Evolutionary conservation across 352 stramenopile species (phyloP).

Genomic region (Globisporangium middletonii): DNA sequence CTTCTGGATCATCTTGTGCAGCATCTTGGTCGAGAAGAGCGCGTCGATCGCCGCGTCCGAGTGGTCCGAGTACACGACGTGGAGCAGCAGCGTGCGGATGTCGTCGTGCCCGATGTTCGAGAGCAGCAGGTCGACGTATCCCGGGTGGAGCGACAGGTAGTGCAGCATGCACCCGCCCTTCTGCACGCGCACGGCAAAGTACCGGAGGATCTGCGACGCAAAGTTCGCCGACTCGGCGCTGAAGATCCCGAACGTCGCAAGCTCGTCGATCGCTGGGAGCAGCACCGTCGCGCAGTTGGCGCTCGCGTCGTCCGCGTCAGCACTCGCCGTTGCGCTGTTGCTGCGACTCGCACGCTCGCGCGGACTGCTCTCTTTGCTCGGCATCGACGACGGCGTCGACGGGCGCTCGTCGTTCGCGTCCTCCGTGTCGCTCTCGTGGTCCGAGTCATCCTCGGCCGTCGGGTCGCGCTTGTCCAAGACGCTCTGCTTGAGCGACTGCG

Average conservation of each 20-base stretch:
- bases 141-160: conserved; percentile 49
- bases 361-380: conserved; percentile 7
- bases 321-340: conserved; percentile 13
- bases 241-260: conserved; percentile 57
- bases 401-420: not conserved
- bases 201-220: conserved; percentile 71
- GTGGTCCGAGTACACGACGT: conserved; percentile 83
- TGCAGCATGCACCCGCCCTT: conserved; percentile 76
- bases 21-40: conserved; percentile 63
- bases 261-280: conserved; percentile 36
- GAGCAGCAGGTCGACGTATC: conserved; percentile 64
- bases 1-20: conserved; percentile 74
- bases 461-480: conserved; percentile 20
- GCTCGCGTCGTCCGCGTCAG: conserved; percentile 23
- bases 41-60: conserved; percentile 65
- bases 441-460: conserved; percentile 18
- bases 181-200: conserved; percentile 73
- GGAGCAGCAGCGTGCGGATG: conserved; percentile 67
- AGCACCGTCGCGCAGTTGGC: conserved; percentile 21
- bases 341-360: conserved; percentile 14
- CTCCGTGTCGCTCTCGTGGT: conserved; percentile 18
- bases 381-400: conserved; percentile 6
- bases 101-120: conserved; percentile 81
- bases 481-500: conserved; percentile 60
- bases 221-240: conserved; percentile 76